Conservation (phyloP, 2,329 filamentous ascomycete genomes). For the Xylaria sp. region DNA sequence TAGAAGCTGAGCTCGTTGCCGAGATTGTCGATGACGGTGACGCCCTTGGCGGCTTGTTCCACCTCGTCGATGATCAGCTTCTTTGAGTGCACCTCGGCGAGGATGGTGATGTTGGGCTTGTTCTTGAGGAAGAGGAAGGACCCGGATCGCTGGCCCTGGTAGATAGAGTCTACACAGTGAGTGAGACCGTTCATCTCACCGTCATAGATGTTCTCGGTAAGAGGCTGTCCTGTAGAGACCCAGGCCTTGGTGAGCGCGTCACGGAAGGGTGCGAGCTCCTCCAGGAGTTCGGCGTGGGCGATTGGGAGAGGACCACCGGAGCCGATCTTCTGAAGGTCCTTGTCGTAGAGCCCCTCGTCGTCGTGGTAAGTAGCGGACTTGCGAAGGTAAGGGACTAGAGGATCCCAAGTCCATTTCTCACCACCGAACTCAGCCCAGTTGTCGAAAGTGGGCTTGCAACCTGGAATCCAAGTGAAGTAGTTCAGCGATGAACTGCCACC, state of each 20-base stretch:
- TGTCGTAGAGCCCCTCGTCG: conserved; percentile 51
- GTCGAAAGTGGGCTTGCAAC: conserved; percentile 64
- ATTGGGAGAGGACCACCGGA: conserved; percentile 58
- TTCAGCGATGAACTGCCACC: conserved; percentile 65
- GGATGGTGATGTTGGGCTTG: conserved; percentile 56
- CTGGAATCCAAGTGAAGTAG: conserved; percentile 69
- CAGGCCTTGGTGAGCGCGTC: conserved; percentile 57
- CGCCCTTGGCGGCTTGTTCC: conserved; percentile 46
- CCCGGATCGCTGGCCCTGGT: conserved; percentile 60
- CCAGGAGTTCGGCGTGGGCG: conserved; percentile 58
- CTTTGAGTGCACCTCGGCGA: conserved; percentile 56
- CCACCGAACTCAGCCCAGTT: conserved; percentile 76
- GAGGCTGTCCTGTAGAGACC: conserved; percentile 55
- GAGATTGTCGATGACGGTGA: conserved; percentile 51
- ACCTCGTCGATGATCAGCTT: conserved; percentile 56
- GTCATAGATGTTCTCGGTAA: conserved; percentile 61
- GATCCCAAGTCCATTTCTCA: conserved; percentile 66
- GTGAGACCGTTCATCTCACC: conserved; percentile 60
- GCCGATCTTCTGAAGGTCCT: conserved; percentile 57
- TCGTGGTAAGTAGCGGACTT: conserved; percentile 61
- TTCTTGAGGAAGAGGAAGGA: conserved; percentile 57
- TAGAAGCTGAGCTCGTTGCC: conserved; percentile 51
- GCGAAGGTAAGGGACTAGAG: conserved; percentile 16
- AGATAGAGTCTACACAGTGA: conserved; percentile 61
- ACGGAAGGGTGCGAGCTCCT: conserved; percentile 58